Evolutionary conservation across 2,329 filamentous ascomycete species (phyloP), one percentile per base, ranked within the genome.

Genomic region (Capronia coronata): DNA sequence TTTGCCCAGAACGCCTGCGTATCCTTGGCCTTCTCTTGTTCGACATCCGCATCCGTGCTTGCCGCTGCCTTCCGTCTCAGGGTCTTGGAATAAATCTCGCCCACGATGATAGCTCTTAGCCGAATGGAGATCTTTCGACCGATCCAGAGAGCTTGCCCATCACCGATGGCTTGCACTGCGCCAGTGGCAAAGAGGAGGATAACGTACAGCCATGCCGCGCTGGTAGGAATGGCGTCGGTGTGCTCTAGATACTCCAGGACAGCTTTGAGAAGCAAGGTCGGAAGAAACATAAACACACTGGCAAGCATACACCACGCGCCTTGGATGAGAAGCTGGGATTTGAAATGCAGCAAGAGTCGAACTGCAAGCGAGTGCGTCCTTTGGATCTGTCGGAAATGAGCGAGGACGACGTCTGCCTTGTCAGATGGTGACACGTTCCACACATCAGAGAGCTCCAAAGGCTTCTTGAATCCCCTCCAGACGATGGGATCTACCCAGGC

Each of bases 51-150:
- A 59, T 97, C 89, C 30, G 76, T 77, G 14, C 83, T 80, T 7
- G 90, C 83, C 18, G 88, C 84, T 14, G 89, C 91, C 68, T 94
- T 94, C 60, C 93, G 83, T 56, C 94, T 83, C 14, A 98, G 76
- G 1, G 93, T 88, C 71, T 98, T 98, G 49, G 89, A 87, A 66
- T 98, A 98, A 40, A 98, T 93, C 63, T 98, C 93, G 48, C 93
- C 93, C 58, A 98, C 88, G 55, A 98, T 89, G 63, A 98, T 93
- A 43, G 93, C 90, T 55, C 91, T 85, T 37, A 97, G 76, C 54
- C 88, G 84, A 61, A 98, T 91, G 68, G 90, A 96, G 54, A 97
- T 86, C 68, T 89, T 95, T 48, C 93, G 84, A 13, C 93, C 93
- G 51, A 94, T 85, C 86, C 87, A 98, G 0, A 98, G 75, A 7